Conservation (phyloP, 2,329 filamentous ascomycete species). For the Grosmannia huntii region DNA sequence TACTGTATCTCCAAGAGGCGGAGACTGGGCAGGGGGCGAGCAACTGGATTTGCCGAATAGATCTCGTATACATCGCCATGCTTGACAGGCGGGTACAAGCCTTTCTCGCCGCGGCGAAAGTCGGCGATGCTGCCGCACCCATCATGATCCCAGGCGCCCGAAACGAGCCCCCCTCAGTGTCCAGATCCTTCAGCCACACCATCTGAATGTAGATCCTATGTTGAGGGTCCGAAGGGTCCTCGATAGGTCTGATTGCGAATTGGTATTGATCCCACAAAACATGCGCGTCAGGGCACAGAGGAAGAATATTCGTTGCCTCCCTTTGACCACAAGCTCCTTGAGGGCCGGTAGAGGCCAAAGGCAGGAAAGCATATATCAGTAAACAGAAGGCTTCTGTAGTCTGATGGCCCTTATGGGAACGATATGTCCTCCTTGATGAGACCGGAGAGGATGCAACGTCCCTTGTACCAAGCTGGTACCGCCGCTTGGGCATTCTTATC, state of each 20-base stretch:
- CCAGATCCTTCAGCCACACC: slow-evolving; percentile 1
- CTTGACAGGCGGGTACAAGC: not conserved
- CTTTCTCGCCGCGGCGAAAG: not conserved
- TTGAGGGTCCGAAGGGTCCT: not conserved
- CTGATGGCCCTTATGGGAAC: slow-evolving; percentile 1
- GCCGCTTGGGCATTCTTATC: not conserved
- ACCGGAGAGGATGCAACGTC: slow-evolving; percentile 1
- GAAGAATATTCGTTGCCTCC: slow-evolving; percentile 2
- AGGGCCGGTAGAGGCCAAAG: not conserved
- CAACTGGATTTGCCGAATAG: not conserved
- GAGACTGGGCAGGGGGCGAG: not conserved
- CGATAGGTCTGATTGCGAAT: slow-evolving; percentile 2
- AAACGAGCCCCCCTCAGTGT: not conserved
- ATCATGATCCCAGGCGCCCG: not conserved
- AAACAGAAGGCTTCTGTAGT: not conserved
- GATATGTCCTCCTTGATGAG: slow-evolving; percentile 3
- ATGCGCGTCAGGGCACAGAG: slow-evolving; percentile 1
- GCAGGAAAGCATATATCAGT: not conserved
- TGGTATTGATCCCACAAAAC: not conserved
- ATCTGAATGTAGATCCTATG: slow-evolving; percentile 3
- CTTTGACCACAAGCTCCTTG: not conserved
- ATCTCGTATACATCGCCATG: slow-evolving; percentile 7
- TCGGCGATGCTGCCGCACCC: slow-evolving; percentile 1
- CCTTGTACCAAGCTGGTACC: not conserved
- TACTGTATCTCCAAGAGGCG: slow-evolving; percentile 3